Conservation (phyloP, 2,329 filamentous ascomycete genomes). For the Lasiodiplodia hormozganensis region DNA sequence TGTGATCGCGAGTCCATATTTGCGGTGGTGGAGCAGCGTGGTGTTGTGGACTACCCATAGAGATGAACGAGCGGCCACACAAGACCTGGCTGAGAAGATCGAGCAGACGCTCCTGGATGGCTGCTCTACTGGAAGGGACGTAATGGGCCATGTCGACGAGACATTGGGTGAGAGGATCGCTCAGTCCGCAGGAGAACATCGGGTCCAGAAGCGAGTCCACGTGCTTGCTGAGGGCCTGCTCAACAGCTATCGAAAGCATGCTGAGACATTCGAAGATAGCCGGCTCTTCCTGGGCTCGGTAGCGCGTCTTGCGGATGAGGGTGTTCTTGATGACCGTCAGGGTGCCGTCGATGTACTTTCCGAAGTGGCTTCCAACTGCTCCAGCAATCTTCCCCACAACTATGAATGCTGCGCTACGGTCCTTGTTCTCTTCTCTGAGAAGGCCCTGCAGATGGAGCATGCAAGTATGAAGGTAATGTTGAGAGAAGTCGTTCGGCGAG, state of each 20-base stretch:
- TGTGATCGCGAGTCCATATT: constrained; percentile 84
- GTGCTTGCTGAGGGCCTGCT: constrained; percentile 96
- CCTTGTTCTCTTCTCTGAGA: constrained; percentile 86
- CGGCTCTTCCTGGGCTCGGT: constrained; percentile 63
- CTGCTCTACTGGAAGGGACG: constrained; percentile 90
- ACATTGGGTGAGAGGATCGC: constrained; percentile 91
- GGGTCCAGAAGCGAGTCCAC: constrained; percentile 95
- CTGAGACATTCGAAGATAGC: constrained; percentile 98
- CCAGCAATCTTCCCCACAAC: constrained; percentile 97
- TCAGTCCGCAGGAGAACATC: constrained; percentile 95
- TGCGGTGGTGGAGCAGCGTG: constrained; percentile 83
- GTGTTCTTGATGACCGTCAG: constrained; percentile 93
- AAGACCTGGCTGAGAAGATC: constrained; percentile 95
- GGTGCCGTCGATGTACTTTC: constrained; percentile 92
- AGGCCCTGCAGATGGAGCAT: constrained; percentile 96
- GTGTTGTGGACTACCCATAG: constrained; percentile 81
- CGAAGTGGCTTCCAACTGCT: constrained; percentile 93
- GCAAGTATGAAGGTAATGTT: constrained; percentile 88
- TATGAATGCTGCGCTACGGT: constrained; percentile 91
- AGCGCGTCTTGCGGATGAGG: constrained; percentile 76
- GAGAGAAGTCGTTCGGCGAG: constrained; percentile 86
- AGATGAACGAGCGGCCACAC: constrained; percentile 89
- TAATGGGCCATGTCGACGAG: constrained; percentile 99
- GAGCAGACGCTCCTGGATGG: constrained; percentile 90
- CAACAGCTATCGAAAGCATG: constrained; percentile 91